Percentiles rank a stretch among this genome's conserved stretches.
These are phyloP conservation scores for Aspergillus udagawae DNA, from an alignment of 2,329 filamentous ascomycete species.

Conservation along the genomic window DNA sequence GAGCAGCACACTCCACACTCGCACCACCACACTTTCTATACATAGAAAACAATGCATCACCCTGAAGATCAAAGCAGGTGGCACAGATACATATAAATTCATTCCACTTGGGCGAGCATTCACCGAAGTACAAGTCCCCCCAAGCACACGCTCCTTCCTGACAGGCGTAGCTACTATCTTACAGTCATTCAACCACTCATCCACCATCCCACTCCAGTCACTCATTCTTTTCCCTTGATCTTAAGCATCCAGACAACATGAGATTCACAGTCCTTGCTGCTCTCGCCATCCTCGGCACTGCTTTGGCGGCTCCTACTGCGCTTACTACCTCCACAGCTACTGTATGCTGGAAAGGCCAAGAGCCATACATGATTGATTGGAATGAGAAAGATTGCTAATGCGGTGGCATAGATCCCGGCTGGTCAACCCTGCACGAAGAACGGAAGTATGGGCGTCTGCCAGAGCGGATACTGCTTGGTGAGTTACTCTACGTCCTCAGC, in stretches of 20 bases:
- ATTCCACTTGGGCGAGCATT: neutral
- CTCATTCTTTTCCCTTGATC: neutral
- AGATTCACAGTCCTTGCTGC: neutral
- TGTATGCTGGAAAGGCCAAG: neutral
- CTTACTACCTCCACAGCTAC: neutral
- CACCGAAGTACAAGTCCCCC: neutral
- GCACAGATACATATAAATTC: neutral
- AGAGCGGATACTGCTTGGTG: neutral
- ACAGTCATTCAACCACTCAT: neutral
- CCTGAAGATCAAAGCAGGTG: neutral
- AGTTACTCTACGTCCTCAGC: neutral
- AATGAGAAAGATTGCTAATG: neutral
- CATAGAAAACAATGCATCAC: neutral
- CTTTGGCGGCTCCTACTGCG: neutral
- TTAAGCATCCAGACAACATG: neutral
- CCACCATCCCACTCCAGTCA: neutral
- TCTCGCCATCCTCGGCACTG: neutral
- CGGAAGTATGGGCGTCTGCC: neutral
- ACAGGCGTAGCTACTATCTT: neutral
- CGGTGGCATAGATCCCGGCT: neutral
- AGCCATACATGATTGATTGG: neutral
- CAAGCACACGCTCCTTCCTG: neutral
- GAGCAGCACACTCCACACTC: neutral
- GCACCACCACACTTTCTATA: neutral
- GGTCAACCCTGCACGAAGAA: neutral